Evolutionary conservation across 768 basidiomycete species (phyloP).

Genomic region (Pleurotus salmoneostramineus): DNA sequence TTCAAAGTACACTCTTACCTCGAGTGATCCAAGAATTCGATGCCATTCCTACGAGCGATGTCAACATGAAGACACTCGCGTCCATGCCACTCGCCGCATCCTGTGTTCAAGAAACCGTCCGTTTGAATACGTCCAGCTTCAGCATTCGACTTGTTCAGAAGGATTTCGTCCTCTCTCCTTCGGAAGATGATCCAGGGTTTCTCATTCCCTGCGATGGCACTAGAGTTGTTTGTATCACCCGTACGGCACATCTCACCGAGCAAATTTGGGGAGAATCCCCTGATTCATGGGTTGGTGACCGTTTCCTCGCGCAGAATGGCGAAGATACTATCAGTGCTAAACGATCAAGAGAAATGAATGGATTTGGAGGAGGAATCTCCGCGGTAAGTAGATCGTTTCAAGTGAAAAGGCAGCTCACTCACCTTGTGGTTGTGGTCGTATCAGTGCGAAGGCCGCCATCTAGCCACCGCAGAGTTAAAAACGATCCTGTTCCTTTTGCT

Average conservation of each 20-base stretch:
- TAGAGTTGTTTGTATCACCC: background rate
- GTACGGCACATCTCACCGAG: background rate
- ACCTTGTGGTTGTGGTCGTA: background rate
- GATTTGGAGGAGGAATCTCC: constrained; percentile 5
- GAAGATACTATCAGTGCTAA: background rate
- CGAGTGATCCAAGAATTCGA: constrained; percentile 8
- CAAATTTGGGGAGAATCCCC: constrained; percentile 1
- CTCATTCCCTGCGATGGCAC: background rate
- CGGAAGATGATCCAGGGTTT: background rate
- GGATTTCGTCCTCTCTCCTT: background rate
- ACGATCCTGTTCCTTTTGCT: background rate
- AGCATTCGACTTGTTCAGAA: constrained; percentile 7
- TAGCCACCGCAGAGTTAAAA: constrained; percentile 6
- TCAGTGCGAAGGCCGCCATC: constrained; percentile 9
- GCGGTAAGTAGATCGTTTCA: background rate
- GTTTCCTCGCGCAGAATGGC: background rate
- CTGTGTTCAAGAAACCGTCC: constrained; percentile 5
- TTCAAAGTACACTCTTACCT: background rate
- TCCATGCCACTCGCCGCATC: constrained; percentile 1
- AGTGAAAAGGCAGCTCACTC: background rate
- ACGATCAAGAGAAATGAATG: constrained; percentile 5
- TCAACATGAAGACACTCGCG: background rate
- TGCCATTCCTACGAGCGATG: background rate
- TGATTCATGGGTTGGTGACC: constrained; percentile 1
- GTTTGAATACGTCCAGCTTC: constrained; percentile 6